Evolutionary conservation across 1,139 yeast species (phyloP).

Genomic region (Sporopachydermia cereana): DNA sequence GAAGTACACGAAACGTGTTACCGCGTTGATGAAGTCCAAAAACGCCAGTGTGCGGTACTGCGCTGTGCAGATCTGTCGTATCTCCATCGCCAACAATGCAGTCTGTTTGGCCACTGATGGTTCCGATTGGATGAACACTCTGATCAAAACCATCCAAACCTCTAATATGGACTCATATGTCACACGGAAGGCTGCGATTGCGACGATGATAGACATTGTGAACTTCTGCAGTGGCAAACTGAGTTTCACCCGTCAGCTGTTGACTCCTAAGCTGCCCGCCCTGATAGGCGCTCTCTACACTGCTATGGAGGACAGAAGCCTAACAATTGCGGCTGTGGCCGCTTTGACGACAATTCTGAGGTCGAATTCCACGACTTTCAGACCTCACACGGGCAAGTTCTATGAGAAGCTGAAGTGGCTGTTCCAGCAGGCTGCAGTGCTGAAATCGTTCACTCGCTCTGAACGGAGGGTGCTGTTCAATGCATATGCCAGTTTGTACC

Average conservation of each 20-base stretch:
- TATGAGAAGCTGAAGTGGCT: conserved; percentile 33
- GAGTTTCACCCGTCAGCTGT: conserved; percentile 68
- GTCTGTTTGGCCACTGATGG: conserved; percentile 36
- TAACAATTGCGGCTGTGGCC: conserved; percentile 32
- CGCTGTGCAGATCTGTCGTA: conserved; percentile 23
- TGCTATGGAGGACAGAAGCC: conserved; percentile 23
- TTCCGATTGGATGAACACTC: conserved; percentile 37
- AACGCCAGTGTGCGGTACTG: conserved; percentile 20
- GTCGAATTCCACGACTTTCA: conserved; percentile 66
- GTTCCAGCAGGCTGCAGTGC: conserved; percentile 24
- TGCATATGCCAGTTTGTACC: conserved; percentile 51
- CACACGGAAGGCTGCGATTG: conserved; percentile 37
- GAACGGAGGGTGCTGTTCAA: conserved; percentile 31
- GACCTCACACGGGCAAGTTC: conserved; percentile 62
- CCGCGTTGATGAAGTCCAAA: conserved; percentile 25
- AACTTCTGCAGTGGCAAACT: conserved; percentile 65
- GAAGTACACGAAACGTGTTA: conserved; percentile 23
- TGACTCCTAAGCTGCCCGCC: conserved; percentile 66
- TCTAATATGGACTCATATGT: conserved; percentile 31
- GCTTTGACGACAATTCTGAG: conserved; percentile 39
- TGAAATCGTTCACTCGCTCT: conserved; percentile 23
- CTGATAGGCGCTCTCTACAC: conserved; percentile 44
- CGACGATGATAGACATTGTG: conserved; percentile 38
- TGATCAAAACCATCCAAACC: conserved; percentile 47
- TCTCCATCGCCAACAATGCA: conserved; percentile 20